Evolutionary conservation across 805 yeast species (phyloP), one percentile per base, ranked within the genome.

Genomic region (Pichia membranifaciens): DNA sequence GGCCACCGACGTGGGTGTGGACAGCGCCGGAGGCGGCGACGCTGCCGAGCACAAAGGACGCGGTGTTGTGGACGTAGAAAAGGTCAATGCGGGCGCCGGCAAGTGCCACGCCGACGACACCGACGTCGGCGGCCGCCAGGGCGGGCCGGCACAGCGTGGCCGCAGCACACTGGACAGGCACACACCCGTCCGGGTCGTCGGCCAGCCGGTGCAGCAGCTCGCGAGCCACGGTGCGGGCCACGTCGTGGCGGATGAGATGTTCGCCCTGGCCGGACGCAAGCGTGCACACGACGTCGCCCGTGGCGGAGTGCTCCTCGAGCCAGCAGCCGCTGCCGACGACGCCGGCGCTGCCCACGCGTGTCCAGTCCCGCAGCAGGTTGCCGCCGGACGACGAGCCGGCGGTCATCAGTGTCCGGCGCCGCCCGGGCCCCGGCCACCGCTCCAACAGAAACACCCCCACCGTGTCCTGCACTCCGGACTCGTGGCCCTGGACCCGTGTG

Each of bases 221-320:
- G 17, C 22, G 5, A 9, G 37, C 22, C 20, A 41, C 20, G 12
- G 17, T 17, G 4, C 43, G 22, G 3, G 43, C 36, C 20, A 42
- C 9, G 29, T 34, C 39, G 13, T 32, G 28, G 12, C 17, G 28
- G 17, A 42, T 42, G 9, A 42, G 21, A 6, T n/a, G 10, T 35
- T 42, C 45, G 18, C 45, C 45, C n/a, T 42, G 45, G 6, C 45
- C 45, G 32, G 45, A 42, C 5, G 20, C 33, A 38, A 42, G 34
- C 7, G 36, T 18, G 18, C 40, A 34, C 3, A 42, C 40, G n/a
- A 23, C n/a, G 13, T 22, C 39, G 17, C 23, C 33, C 3, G 25
- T 41, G 6, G 16, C 22, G 10, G 13, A 4, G 29, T 32, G n/a
- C 7, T 10, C 18, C 8, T 34, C 45, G n/a, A 34, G 6, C 45